Percentiles rank a stretch among this genome's conserved stretches.
Conservation (phyloP, 306 rosid genomes). For the Prinsepia uniflora region DNA sequence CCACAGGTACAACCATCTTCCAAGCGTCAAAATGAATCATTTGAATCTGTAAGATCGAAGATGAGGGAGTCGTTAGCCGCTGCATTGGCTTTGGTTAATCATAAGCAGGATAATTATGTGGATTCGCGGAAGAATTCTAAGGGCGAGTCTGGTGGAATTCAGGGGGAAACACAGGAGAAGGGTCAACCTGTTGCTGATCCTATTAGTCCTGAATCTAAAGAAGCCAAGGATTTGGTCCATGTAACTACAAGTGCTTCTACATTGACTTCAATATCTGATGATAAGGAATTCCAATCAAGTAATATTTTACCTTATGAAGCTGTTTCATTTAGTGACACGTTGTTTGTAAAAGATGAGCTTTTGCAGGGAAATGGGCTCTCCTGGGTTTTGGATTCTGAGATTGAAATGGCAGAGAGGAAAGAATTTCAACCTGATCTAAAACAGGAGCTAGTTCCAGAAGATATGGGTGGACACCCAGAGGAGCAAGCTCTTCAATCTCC, state of each 20-base stretch:
- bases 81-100: slow-evolving; percentile 71
- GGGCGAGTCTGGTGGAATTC: slow-evolving; percentile 25
- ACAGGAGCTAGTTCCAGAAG: slow-evolving; percentile 38
- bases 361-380: slow-evolving; percentile 96
- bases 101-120: slow-evolving; percentile 34
- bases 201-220: slow-evolving; percentile 29
- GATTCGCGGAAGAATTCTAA: slow-evolving; percentile 29
- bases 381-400: slow-evolving; percentile 79
- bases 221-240: slow-evolving; percentile 28
- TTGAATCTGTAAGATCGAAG: slow-evolving; percentile 84
- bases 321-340: slow-evolving; percentile 66
- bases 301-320: slow-evolving; percentile 62
- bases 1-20: slow-evolving; percentile 42
- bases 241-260: slow-evolving; percentile 30
- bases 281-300: slow-evolving; percentile 54
- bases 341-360: slow-evolving; percentile 84
- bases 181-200: slow-evolving; percentile 32
- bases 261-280: slow-evolving; percentile 29
- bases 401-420: slow-evolving; percentile 36
- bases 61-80: slow-evolving; percentile 87
- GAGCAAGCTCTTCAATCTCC: slow-evolving; percentile 36
- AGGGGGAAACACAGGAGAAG: slow-evolving; percentile 29
- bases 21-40: slow-evolving; percentile 60
- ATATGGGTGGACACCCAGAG: slow-evolving; percentile 27
- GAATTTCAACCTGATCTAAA: slow-evolving; percentile 40